Base-by-base conservation (phyloP, 2,329 filamentous ascomycete genomes). In the Colletotrichum sansevieriae region DNA sequence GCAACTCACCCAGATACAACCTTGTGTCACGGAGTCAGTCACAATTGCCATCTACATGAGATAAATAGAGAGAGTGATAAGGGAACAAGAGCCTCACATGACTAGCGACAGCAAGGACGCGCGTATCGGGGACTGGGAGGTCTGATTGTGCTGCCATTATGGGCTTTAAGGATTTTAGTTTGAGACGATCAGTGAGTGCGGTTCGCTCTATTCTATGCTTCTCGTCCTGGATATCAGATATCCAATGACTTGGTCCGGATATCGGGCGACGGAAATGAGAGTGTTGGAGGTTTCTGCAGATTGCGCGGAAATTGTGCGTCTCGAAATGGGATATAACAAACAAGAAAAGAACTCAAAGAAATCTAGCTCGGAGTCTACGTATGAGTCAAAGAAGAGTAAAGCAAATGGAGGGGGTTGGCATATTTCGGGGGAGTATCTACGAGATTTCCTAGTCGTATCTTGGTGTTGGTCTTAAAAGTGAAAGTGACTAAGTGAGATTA, bases 31-130 rank as follows among this genome's bases (percentile, higher is more conserved):
- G 8, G 29, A 73, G 72, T 56, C 37, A 70, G 54, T 52, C 35
- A 57, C 43, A 46, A 47, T 71, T 68, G 75, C 52, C 18, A 29
- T 29, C 49, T 6, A 74, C 13, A 44, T 52, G 25, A n/a, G 57
- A 35, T 10, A 35, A 15, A 51, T 51, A 3, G 46, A 18, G 33
- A 18, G 22, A 58, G 33, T 35, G 22, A 18, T 47, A 15, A 55
- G 29, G 13, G 4, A n/a, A 11, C 35, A 22, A 13, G 39, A 39
- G n/a, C 81, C 91, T 82, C 91, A 98, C 95, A 95, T 98, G 95
- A 82, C 95, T 98, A 78, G 95, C 94, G 74, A 98, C 88, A 67
- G 95, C 94, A 77, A 98, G 86, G 71, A 98, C 94, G 73, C 84
- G 83, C 64, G 88, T 89, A 74, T 89, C 86, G 41, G 87, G 86